Conservation (phyloP, 768 basidiomycete genomes). For the Lactarius pseudohatsudake region DNA sequence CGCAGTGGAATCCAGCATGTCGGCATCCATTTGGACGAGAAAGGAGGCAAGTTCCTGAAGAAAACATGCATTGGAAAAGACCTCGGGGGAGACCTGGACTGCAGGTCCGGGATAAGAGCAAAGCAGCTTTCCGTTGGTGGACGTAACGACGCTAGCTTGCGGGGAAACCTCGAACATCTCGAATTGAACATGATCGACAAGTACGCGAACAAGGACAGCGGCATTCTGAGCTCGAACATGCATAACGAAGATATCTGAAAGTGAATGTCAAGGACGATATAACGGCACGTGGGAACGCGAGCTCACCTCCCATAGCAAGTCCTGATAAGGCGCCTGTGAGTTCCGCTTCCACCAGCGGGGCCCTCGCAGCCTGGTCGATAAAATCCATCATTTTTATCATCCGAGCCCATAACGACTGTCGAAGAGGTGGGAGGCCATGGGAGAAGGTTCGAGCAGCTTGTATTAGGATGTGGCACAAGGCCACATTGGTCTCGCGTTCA, state of each 20-base stretch:
- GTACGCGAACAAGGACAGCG: constrained; percentile 10
- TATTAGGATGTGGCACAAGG: constrained; percentile 15
- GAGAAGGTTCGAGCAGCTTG: not conserved
- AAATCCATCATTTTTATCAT: constrained; percentile 13
- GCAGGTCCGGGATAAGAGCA: constrained; percentile 41
- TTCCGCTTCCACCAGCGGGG: not conserved
- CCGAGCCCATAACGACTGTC: not conserved
- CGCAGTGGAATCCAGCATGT: not conserved
- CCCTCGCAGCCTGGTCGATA: not conserved
- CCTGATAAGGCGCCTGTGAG: not conserved
- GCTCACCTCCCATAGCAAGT: constrained; percentile 3
- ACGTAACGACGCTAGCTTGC: constrained; percentile 38
- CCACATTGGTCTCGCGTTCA: not conserved
- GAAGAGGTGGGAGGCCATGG: not conserved
- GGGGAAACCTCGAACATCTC: constrained; percentile 45
- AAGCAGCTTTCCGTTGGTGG: constrained; percentile 37
- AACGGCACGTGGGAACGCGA: not conserved
- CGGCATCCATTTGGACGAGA: not conserved
- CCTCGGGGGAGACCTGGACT: constrained; percentile 36
- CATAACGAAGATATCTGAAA: constrained; percentile 12
- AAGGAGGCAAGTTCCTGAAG: not conserved
- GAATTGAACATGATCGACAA: constrained; percentile 8
- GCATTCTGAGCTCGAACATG: constrained; percentile 21
- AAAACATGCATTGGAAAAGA: not conserved
- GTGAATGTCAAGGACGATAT: no score